These are phyloP conservation scores for Metschnikowia corniflorae DNA, from an alignment of 805 yeast genomes.

Conservation along the genomic window DNA sequence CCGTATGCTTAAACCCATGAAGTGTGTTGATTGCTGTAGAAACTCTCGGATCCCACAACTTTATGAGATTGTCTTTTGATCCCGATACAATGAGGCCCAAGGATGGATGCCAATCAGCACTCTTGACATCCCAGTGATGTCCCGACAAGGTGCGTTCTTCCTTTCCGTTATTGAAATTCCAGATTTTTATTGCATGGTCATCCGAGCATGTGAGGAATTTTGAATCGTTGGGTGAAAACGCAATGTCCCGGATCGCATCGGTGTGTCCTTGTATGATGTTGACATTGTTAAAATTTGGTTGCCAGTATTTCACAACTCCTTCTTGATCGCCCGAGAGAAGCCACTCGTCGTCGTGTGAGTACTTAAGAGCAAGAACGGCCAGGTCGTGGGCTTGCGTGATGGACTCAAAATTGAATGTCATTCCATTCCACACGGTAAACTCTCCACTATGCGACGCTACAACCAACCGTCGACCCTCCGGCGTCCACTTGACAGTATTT, in stretches of 20 bases:
- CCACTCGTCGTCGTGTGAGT: conserved; percentile 93
- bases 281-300: conserved; percentile 95
- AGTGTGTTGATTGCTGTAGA: conserved; percentile 72
- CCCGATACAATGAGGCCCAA: conserved; percentile 87
- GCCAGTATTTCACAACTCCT: conserved; percentile 94
- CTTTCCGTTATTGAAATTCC: conserved; percentile 88
- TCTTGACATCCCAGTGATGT: conserved; percentile 98
- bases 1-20: conserved; percentile 91
- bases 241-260: conserved; percentile 80
- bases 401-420: conserved; percentile 91
- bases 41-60: conserved; percentile 94
- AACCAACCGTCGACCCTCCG: conserved; percentile 86
- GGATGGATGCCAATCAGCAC: conserved; percentile 94
- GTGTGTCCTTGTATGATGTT: conserved; percentile 71
- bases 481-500: conserved; percentile 91
- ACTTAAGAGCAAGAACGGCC: conserved; percentile 73
- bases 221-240: conserved; percentile 86
- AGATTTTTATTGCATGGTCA: conserved; percentile 83
- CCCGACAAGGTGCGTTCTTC: conserved; percentile 81
- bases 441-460: conserved; percentile 94
- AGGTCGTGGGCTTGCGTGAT: conserved; percentile 98
- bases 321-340: conserved; percentile 89
- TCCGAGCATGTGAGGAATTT: conserved; percentile 94
- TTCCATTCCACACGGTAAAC: conserved; percentile 94
- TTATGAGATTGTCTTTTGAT: conserved; percentile 89